A percentile compares a stretch with the other conserved stretches of the same genome.
Evolutionary conservation across 73 alveolate species (phyloP).

Genomic region (Paramecium sonneborni): DNA sequence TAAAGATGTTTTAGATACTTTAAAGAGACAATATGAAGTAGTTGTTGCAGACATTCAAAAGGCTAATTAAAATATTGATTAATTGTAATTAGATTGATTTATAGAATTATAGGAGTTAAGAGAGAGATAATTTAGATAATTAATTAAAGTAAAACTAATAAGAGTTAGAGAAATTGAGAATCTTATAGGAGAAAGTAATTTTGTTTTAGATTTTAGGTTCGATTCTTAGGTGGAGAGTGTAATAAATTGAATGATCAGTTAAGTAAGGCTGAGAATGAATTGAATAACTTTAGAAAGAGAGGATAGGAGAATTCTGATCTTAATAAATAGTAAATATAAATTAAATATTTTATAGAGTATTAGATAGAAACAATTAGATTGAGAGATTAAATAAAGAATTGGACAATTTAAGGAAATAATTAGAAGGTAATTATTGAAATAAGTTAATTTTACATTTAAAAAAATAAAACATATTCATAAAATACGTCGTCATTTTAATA

Average conservation of each 20-base stretch:
- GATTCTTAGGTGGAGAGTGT: conserved; percentile 20
- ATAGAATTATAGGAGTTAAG: not conserved
- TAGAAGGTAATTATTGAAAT: not conserved
- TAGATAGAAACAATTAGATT: not conserved
- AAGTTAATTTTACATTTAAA: not conserved
- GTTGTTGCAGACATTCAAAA: not conserved
- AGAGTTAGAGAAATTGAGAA: not conserved
- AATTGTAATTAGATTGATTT: not conserved
- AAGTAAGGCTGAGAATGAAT: conserved; percentile 23
- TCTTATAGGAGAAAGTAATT: not conserved
- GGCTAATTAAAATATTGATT: not conserved
- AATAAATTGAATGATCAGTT: not conserved
- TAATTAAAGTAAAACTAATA: not conserved
- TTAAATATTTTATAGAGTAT: not conserved
- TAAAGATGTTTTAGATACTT: not conserved
- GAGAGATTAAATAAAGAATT: not conserved
- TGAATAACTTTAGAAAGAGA: conserved; percentile 34
- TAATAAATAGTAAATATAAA: not conserved
- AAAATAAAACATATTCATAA: not conserved
- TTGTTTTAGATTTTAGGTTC: not conserved
- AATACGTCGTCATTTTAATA: not conserved
- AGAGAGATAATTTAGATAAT: not conserved
- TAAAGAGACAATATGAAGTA: not conserved
- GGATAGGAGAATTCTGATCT: conserved; percentile 24
- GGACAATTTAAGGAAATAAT: not conserved